These are phyloP conservation scores for Boletus fagicola DNA, from an alignment of 768 basidiomycete species.

Conservation along the genomic window DNA sequence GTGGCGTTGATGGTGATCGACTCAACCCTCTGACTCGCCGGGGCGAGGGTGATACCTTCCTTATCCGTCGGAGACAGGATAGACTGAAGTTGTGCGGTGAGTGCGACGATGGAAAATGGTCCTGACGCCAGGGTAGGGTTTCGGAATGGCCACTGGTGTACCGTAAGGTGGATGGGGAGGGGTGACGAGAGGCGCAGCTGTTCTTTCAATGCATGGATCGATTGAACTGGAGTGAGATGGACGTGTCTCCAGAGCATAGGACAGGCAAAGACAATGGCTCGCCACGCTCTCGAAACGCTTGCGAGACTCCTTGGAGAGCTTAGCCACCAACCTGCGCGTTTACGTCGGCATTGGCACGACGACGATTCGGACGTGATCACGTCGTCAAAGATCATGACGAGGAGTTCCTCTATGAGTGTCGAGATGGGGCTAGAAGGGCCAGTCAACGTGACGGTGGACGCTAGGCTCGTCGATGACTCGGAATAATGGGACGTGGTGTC, in stretches of 20 bases:
- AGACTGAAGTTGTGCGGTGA: conserved; percentile 17
- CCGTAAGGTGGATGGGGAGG: conserved; percentile 12
- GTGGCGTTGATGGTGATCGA: conserved; percentile 19
- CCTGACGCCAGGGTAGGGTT: neutral
- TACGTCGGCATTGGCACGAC: neutral
- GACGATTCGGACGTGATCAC: conserved; percentile 14
- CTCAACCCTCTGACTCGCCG: conserved; percentile 14
- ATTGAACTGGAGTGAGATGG: conserved; percentile 15
- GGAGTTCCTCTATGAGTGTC: conserved; percentile 19
- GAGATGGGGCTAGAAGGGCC: conserved; percentile 6
- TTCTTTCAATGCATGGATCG: conserved; percentile 10
- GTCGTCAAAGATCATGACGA: conserved; percentile 20
- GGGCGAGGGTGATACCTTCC: neutral
- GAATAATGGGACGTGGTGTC: neutral
- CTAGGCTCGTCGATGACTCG: neutral
- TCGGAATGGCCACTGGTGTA: conserved; percentile 24
- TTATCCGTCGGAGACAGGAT: conserved; percentile 7
- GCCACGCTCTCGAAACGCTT: conserved; percentile 18
- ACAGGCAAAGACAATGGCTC: conserved; percentile 13
- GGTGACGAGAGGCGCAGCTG: conserved; percentile 17
- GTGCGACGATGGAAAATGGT: conserved; percentile 13
- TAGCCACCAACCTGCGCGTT: neutral
- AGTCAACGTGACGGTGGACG: neutral
- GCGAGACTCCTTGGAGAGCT: conserved; percentile 17
- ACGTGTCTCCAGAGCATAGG: conserved; percentile 23